These are phyloP conservation scores for Talaromyces pinophilus DNA, from an alignment of 2,329 filamentous ascomycete genomes.

Conservation along the genomic window DNA sequence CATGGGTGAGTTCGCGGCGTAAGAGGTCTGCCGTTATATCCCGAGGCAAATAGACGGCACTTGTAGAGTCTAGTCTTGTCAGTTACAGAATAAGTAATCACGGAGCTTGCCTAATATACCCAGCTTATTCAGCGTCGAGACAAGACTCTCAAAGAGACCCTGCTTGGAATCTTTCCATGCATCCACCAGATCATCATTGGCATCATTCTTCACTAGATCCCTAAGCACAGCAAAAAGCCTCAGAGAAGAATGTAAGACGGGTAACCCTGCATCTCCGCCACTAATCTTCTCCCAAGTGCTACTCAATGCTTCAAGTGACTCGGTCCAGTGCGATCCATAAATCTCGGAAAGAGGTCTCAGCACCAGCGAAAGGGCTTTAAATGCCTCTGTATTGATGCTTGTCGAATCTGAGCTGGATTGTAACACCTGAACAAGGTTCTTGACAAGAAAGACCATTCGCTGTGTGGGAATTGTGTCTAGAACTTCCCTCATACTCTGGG, in stretches of 20 bases:
- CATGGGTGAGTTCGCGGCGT: slow-evolving; percentile 65
- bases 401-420: slow-evolving; percentile 57
- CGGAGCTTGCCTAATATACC: slow-evolving; percentile 35
- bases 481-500: slow-evolving; percentile 52
- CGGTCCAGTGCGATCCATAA: slow-evolving; percentile 86
- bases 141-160: slow-evolving; percentile 59
- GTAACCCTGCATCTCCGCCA: slow-evolving; percentile 54
- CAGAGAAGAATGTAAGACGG: slow-evolving; percentile 70
- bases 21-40: slow-evolving; percentile 75
- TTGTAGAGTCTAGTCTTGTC: slow-evolving; percentile 45
- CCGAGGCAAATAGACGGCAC: slow-evolving; percentile 64
- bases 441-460: slow-evolving; percentile 78
- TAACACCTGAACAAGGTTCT: slow-evolving; percentile 73
- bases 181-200: slow-evolving; percentile 84
- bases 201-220: slow-evolving; percentile 60
- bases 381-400: slow-evolving; percentile 40
- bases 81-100: slow-evolving; percentile 10
- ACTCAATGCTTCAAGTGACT: slow-evolving; percentile 60
- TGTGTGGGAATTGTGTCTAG: slow-evolving; percentile 56
- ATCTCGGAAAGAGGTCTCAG: slow-evolving; percentile 76
- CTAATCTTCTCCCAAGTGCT: slow-evolving; percentile 57
- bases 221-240: slow-evolving; percentile 68
- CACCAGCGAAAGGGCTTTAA: slow-evolving; percentile 54
- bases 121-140: slow-evolving; percentile 44
- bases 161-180: slow-evolving; percentile 64